Conservation (phyloP, 352 stramenopile species). For the Hyaloperonospora brassicae region DNA sequence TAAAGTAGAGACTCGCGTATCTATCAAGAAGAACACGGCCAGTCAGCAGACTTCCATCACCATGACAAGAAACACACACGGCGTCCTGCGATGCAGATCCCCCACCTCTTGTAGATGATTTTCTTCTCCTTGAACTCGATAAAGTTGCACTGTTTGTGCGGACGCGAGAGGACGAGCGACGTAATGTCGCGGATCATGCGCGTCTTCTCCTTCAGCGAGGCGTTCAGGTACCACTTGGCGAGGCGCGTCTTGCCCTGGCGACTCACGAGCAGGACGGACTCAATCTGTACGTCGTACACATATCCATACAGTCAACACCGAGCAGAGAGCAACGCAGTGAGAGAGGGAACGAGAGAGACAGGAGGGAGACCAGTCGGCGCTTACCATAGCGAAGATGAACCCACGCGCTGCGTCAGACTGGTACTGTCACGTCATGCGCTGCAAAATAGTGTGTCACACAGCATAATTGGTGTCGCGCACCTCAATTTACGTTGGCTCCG, state of each 20-base stretch:
- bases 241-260: conserved; percentile 89
- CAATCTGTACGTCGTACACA: conserved; percentile 54
- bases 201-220: conserved; percentile 75
- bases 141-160: conserved; percentile 88
- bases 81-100: too few relatives aligned
- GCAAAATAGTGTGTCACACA: too few relatives aligned
- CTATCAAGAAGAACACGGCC: conserved; percentile 22
- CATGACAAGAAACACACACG: background rate
- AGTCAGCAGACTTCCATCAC: background rate
- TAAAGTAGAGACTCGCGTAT: conserved; percentile 97
- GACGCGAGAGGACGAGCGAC: conserved; percentile 77
- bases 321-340: background rate
- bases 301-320: background rate
- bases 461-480: too few relatives aligned
- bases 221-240: conserved; percentile 85
- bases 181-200: conserved; percentile 87
- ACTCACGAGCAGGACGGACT: conserved; percentile 84
- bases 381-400: too few relatives aligned
- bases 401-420: too few relatives aligned
- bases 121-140: conserved; percentile 98
- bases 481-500: too few relatives aligned
- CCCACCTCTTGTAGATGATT: conserved; percentile 93
- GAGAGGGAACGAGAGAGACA: too few relatives aligned
- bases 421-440: too few relatives aligned
- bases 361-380: too few relatives aligned